phyloP scores from a whole-genome alignment of 2,329 filamentous ascomycete genomes.

The Cytospora leucostoma region DNA sequence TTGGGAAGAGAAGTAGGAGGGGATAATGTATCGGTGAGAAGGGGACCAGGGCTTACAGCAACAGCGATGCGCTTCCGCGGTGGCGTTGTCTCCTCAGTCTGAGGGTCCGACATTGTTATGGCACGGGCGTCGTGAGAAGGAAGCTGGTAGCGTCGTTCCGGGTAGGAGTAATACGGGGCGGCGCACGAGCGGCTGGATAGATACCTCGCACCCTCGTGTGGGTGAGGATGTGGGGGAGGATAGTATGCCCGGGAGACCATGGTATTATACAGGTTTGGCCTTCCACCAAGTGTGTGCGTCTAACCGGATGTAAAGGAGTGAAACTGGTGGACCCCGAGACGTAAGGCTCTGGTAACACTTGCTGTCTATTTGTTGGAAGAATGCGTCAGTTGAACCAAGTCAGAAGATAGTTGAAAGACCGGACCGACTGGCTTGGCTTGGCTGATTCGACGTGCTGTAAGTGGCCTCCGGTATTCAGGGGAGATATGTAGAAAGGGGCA shows the following conservation, averaged over 20 bases:
- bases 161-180: slow-evolving; percentile 40
- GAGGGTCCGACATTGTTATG: slow-evolving; percentile 45
- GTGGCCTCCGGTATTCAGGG: slow-evolving; percentile 14
- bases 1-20: too few species aligned
- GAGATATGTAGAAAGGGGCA: slow-evolving; percentile 23
- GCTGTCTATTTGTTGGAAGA: slow-evolving; percentile 18
- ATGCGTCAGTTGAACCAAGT: slow-evolving; percentile 19
- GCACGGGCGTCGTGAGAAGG: slow-evolving; percentile 40
- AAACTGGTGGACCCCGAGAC: slow-evolving; percentile 5
- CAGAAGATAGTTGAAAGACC: slow-evolving; percentile 17
- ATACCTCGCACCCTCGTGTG: slow-evolving; percentile 42
- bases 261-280: slow-evolving; percentile 29
- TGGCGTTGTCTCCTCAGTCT: slow-evolving; percentile 45
- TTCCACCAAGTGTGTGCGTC: slow-evolving; percentile 2
- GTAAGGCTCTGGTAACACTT: slow-evolving; percentile 2
- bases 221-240: slow-evolving; percentile 33
- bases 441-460: slow-evolving; percentile 20
- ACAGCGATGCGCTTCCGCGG: slow-evolving; percentile 61
- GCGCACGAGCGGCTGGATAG: slow-evolving; percentile 39
- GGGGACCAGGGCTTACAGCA: slow-evolving; percentile 49
- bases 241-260: slow-evolving; percentile 49
- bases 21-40: not conserved
- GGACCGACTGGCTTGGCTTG: slow-evolving; percentile 20
- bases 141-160: slow-evolving; percentile 42
- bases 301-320: not conserved